Conservation (phyloP, 129 eudicot genomes). For the Pulicaria dysenterica region DNA sequence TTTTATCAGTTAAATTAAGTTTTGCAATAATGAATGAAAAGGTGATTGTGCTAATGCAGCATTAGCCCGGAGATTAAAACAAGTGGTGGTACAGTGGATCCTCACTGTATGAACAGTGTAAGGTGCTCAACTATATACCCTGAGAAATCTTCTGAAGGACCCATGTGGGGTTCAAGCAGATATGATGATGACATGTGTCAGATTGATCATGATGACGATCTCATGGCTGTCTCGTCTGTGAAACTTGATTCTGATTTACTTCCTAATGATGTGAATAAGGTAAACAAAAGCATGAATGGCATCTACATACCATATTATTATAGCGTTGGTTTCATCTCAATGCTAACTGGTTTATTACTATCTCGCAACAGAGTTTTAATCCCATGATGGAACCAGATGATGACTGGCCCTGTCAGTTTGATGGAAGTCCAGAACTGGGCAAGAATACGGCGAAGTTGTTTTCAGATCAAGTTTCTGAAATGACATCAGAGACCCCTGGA, state of each 20-base stretch:
- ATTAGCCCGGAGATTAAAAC: slow-evolving; percentile 49
- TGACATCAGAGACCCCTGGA: slow-evolving; percentile 35
- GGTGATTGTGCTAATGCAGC: slow-evolving; percentile 45
- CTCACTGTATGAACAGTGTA: slow-evolving; percentile 46
- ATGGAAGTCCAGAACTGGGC: slow-evolving; percentile 62
- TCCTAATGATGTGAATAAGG: slow-evolving; percentile 64
- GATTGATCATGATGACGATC: slow-evolving; percentile 70
- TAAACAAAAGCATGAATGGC: slow-evolving; percentile 18
- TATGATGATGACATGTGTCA: slow-evolving; percentile 92
- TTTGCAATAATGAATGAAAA: slow-evolving; percentile 20
- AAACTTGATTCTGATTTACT: slow-evolving; percentile 39
- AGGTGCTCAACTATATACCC: slow-evolving; percentile 76
- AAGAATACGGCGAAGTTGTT: slow-evolving; percentile 40
- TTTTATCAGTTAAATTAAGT: background rate
- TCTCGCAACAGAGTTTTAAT: slow-evolving; percentile 67
- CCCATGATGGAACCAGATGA: slow-evolving; percentile 86
- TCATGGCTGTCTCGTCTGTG: slow-evolving; percentile 49
- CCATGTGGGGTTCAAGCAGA: slow-evolving; percentile 59
- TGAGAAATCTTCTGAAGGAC: slow-evolving; percentile 52
- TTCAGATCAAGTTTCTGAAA: slow-evolving; percentile 38
- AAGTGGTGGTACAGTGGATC: slow-evolving; percentile 47
- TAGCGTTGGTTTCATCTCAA: background rate
- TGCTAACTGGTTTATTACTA: background rate
- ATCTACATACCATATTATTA: background rate
- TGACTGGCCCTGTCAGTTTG: slow-evolving; percentile 88